These are phyloP conservation scores for Pythium phragmitis DNA, from an alignment of 352 stramenopile species.

Conservation along the genomic window DNA sequence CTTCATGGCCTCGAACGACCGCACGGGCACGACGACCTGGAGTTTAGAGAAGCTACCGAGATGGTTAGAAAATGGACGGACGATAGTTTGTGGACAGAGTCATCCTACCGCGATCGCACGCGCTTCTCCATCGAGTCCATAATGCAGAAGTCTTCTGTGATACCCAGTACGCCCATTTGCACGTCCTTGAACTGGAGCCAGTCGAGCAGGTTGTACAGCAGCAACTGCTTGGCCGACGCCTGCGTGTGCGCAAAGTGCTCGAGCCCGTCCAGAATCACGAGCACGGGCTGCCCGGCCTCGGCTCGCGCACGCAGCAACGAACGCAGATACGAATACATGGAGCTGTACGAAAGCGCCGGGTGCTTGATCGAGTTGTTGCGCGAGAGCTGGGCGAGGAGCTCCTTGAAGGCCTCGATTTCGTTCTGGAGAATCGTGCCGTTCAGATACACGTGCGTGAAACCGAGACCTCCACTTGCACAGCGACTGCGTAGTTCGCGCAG, in stretches of 20 bases:
- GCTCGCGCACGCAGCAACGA: slow-evolving; percentile 57
- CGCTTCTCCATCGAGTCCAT: slow-evolving; percentile 82
- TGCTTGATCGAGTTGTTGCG: slow-evolving; percentile 58
- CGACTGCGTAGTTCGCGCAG: slow-evolving; percentile 47
- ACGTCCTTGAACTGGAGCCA: slow-evolving; percentile 84
- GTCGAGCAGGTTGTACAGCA: slow-evolving; percentile 85
- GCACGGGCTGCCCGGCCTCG: slow-evolving; percentile 45
- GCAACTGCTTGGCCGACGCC: slow-evolving; percentile 67
- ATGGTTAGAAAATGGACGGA: too few species aligned
- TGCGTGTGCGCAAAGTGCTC: slow-evolving; percentile 69
- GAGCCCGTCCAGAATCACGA: slow-evolving; percentile 73
- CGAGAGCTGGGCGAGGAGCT: slow-evolving; percentile 72
- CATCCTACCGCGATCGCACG: slow-evolving; percentile 61
- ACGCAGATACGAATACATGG: slow-evolving; percentile 85
- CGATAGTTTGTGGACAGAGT: background rate
- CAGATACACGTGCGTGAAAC: slow-evolving; percentile 72
- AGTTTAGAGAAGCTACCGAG: slow-evolving; percentile 70
- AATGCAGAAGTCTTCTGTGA: slow-evolving; percentile 80
- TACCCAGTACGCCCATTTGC: slow-evolving; percentile 76
- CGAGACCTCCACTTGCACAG: slow-evolving; percentile 13
- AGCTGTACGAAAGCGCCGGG: slow-evolving; percentile 75
- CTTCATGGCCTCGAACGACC: slow-evolving; percentile 53
- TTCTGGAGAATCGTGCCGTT: slow-evolving; percentile 80
- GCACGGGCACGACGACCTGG: slow-evolving; percentile 69
- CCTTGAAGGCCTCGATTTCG: slow-evolving; percentile 84